Evolutionary conservation across 306 rosid species (phyloP).

Genomic region (Fragaria ananassa): DNA sequence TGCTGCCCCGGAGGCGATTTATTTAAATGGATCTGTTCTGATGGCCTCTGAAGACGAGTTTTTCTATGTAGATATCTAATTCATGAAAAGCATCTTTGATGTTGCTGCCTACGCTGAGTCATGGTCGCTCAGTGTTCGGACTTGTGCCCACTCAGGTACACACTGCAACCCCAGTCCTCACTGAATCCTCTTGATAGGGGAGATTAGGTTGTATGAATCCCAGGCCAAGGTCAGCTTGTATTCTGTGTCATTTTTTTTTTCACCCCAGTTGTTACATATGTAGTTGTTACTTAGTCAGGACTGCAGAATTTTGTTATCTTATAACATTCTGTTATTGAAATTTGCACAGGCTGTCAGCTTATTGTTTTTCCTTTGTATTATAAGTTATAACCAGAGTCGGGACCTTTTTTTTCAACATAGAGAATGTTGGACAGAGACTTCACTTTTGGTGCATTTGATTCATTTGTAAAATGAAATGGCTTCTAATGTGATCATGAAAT

Average conservation of each 20-base stretch:
- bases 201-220: constrained; percentile 65
- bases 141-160: constrained; percentile 48
- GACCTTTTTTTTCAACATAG: constrained; percentile 7
- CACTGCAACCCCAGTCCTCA: constrained; percentile 39
- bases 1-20: constrained; percentile 36
- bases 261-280: constrained; percentile 55
- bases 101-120: constrained; percentile 48
- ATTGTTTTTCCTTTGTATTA: constrained; percentile 25
- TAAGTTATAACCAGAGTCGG: constrained; percentile 24
- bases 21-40: constrained; percentile 36
- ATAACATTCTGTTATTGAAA: constrained; percentile 66
- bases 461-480: constrained; percentile 18
- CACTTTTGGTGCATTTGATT: constrained; percentile 15
- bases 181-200: constrained; percentile 48
- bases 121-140: constrained; percentile 45
- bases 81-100: constrained; percentile 45
- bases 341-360: constrained; percentile 61
- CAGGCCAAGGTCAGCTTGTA: constrained; percentile 54
- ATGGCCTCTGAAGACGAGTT: constrained; percentile 54
- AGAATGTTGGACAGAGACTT: constrained; percentile 24
- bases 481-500: neutral
- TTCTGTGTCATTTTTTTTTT: constrained; percentile 37
- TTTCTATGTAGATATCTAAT: constrained; percentile 96
- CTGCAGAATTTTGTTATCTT: constrained; percentile 62
- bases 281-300: constrained; percentile 70